Evolutionary conservation across 1,139 yeast species (phyloP).

Genomic region (Pneumocystis carinii): DNA sequence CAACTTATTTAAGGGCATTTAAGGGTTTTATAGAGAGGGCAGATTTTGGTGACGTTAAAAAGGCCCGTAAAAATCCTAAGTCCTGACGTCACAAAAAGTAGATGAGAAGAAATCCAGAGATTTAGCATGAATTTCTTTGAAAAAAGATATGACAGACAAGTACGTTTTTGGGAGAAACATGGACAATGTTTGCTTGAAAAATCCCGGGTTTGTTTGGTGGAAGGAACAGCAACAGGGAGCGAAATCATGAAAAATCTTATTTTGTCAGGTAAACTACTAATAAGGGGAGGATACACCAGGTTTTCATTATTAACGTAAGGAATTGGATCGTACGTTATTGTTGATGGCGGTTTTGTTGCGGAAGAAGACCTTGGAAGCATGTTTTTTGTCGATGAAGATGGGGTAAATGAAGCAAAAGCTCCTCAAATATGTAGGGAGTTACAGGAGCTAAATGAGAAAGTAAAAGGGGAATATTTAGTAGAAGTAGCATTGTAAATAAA

Average conservation of each 20-base stretch:
- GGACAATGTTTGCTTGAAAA: slow-evolving; percentile 55
- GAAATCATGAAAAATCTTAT: slow-evolving; percentile 68
- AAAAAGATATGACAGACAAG: slow-evolving; percentile 64
- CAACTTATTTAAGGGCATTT: not conserved
- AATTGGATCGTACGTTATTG: slow-evolving; percentile 48
- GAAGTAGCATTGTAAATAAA: slow-evolving; percentile 14
- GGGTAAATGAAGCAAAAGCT: slow-evolving; percentile 34
- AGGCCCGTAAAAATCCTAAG: not conserved
- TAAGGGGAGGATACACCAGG: not conserved
- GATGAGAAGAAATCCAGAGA: not conserved
- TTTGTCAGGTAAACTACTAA: slow-evolving; percentile 44
- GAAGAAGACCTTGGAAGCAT: slow-evolving; percentile 39
- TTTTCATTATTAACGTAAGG: slow-evolving; percentile 14
- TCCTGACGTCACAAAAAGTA: not conserved
- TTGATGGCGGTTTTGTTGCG: slow-evolving; percentile 34
- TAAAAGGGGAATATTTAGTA: slow-evolving; percentile 28
- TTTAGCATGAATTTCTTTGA: not conserved
- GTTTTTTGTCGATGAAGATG: slow-evolving; percentile 41
- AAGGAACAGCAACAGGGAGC: slow-evolving; percentile 44
- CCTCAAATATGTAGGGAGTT: slow-evolving; percentile 30
- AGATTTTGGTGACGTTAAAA: not conserved
- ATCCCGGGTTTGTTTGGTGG: slow-evolving; percentile 48
- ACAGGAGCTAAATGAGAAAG: slow-evolving; percentile 48
- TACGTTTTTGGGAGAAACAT: slow-evolving; percentile 67
- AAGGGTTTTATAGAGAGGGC: not conserved